Evolutionary conservation across 192 early-diverging fungal genomes (phyloP).

Genomic region (Linnemannia schmuckeri): DNA sequence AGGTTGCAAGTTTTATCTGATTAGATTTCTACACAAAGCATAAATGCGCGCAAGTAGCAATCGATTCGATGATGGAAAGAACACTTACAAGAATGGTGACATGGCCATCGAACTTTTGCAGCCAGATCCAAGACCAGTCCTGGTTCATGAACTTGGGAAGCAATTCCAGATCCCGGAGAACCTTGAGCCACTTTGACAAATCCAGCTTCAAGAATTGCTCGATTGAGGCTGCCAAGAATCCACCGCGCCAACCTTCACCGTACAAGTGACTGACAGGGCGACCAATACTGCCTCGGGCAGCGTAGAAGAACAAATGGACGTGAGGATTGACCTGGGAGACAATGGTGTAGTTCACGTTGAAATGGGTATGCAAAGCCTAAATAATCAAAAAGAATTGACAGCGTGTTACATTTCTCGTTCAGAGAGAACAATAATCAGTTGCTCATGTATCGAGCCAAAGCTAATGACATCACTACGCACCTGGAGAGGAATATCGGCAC

Average conservation of each 20-base stretch:
- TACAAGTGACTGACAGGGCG: conserved; percentile 77
- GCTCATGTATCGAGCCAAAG: neutral
- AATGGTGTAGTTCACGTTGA: conserved; percentile 90
- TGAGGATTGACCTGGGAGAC: conserved; percentile 93
- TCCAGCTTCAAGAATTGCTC: conserved; percentile 89
- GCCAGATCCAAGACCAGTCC: conserved; percentile 86
- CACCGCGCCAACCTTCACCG: conserved; percentile 90
- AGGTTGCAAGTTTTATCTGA: neutral
- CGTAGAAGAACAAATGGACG: conserved; percentile 88
- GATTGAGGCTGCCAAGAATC: conserved; percentile 83
- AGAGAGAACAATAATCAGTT: too few relatives aligned
- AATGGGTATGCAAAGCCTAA: conserved; percentile 75
- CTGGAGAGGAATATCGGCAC: conserved; percentile 83
- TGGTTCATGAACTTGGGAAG: conserved; percentile 81
- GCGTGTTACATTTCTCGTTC: neutral
- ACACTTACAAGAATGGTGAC: conserved; percentile 80
- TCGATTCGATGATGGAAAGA: neutral
- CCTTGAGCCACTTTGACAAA: conserved; percentile 86
- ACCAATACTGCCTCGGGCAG: conserved; percentile 81
- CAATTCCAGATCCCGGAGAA: conserved; percentile 83
- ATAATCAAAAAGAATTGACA: neutral
- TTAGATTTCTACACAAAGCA: neutral
- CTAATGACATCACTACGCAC: neutral
- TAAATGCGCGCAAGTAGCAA: neutral
- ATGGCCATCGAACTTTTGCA: conserved; percentile 93